These are phyloP conservation scores for Plasmodium malariae DNA, from an alignment of 169 alveolate species.

Conservation along the genomic window DNA sequence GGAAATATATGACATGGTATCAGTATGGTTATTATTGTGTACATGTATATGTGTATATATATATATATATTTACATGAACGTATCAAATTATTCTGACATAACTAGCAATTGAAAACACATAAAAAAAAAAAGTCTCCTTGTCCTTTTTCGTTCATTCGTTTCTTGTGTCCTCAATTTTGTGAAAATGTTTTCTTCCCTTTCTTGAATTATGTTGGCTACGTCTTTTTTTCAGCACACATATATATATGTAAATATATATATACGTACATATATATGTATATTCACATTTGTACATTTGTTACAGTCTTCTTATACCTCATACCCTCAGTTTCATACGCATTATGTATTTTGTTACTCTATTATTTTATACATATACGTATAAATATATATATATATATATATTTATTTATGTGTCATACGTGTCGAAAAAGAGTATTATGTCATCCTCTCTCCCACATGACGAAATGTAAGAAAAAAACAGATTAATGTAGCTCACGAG, in stretches of 20 bases:
- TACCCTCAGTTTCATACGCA: constrained; percentile 13
- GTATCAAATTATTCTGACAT: neutral
- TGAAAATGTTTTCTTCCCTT: neutral
- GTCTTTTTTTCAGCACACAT: constrained; percentile 2
- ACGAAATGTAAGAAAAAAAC: too few species aligned
- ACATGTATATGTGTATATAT: neutral
- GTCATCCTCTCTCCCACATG: too few species aligned
- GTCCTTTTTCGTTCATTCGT: neutral
- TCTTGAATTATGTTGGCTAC: neutral
- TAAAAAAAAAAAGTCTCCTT: neutral
- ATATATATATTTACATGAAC: neutral
- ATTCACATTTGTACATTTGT: neutral
- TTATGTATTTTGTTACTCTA: constrained; percentile 2
- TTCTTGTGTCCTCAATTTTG: constrained; percentile 1
- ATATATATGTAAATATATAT: neutral
- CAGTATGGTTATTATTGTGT: too few species aligned
- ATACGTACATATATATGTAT: constrained; percentile 9
- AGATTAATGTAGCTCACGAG: too few species aligned
- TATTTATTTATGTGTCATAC: too few species aligned
- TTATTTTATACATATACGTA: too few species aligned
- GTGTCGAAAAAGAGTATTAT: too few species aligned
- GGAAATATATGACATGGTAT: too few species aligned
- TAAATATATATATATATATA: neutral
- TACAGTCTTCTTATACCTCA: neutral
- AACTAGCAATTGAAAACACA: too few species aligned